Evolutionary conservation across 2,329 filamentous ascomycete genomes (phyloP), one percentile per base, ranked within the genome.

Genomic region (Colletotrichum musicola): DNA sequence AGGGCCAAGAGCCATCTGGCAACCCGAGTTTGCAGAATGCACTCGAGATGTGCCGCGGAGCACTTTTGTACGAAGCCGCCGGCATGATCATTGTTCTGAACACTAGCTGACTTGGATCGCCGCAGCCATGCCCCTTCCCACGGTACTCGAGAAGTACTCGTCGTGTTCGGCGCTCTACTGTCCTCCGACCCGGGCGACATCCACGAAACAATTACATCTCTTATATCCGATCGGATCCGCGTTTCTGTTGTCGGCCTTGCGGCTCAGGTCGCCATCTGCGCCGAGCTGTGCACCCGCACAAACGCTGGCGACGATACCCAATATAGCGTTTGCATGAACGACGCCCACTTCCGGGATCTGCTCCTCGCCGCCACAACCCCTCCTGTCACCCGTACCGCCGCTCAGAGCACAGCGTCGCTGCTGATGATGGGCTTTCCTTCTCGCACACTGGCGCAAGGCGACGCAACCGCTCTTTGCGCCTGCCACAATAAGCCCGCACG

Each of bases 351-450:
- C 76, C 89, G 91, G 35, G 94, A 98, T 75, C 86, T 98, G n/a
- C 86, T 98, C 69, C 91, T 98, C 78, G 90, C 90, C 18, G 89
- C 92, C 55, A 98, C 96, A 0, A 98, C 94, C 2, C 96, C 96
- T 1, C 96, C 95, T 0, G 91, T 94, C 18, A 93, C 94, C 13
- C 89, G 93, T 62, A 88, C 90, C 3, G 80, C 82, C 47, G 86
- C 88, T 71, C 85, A 88, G 74, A 85, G 83, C 69, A 85, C 85
- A 9, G 86, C 89, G 1, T 90, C 88, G 62, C 84, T 99, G 47
- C 88, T 99, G 27, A 97, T 97, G 93, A 99, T 99, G 95, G 96
- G 96, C 4, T 99, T 99, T 76, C 96, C 96, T 0, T 97, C 93
- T 6, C 89, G 95, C 44, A 92, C 92, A 2, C 89, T 96, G 14